Conservation (phyloP, 331 rosid genomes). For the Pyracantha coccinea region DNA sequence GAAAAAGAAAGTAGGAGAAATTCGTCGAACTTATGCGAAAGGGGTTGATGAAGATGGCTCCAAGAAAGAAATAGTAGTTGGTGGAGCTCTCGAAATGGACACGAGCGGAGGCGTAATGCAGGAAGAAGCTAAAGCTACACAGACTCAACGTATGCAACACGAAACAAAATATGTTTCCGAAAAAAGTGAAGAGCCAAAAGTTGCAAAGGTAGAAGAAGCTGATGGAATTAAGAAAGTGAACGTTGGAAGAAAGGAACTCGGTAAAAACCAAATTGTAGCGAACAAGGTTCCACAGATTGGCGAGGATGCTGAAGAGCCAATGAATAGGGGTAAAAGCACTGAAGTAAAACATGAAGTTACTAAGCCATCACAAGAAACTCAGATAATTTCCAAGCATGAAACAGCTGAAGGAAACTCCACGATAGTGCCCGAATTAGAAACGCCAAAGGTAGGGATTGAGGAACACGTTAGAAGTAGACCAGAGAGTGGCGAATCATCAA, state of each 20-base stretch:
- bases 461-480: neutral
- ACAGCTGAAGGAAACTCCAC: neutral
- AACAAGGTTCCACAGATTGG: neutral
- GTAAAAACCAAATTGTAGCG: neutral
- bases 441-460: neutral
- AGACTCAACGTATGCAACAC: neutral
- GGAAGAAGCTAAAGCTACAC: slow-evolving; percentile 2
- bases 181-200: neutral
- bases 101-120: neutral
- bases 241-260: slow-evolving; percentile 6
- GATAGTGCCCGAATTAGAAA: neutral
- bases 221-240: neutral
- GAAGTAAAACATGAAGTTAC: too few species aligned
- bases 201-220: neutral
- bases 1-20: neutral
- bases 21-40: neutral
- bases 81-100: neutral
- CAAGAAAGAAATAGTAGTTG: neutral
- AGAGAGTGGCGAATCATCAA: slow-evolving; percentile 3
- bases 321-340: too few species aligned
- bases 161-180: neutral
- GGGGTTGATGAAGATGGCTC: neutral
- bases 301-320: too few species aligned
- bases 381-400: neutral
- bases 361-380: neutral